These are phyloP conservation scores for Aspergillus ochraceus DNA, from an alignment of 2,329 filamentous ascomycete genomes.

Conservation along the genomic window DNA sequence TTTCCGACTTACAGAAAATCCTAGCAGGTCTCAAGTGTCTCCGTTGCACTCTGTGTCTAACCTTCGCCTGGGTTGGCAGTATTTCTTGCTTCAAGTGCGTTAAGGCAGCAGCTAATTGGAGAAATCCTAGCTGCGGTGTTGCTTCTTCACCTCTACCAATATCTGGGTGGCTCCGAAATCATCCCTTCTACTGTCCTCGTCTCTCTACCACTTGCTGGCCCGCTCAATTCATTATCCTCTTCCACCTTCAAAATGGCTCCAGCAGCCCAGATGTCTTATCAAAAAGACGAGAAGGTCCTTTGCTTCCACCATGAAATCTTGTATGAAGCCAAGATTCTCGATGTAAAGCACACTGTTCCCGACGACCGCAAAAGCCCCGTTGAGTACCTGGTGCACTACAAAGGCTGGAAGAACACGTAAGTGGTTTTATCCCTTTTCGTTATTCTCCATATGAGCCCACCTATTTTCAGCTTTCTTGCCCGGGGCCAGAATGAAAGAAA, in stretches of 20 bases:
- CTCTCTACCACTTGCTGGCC: not conserved
- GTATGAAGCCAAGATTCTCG: slow-evolving; percentile 95
- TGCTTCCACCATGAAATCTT: slow-evolving; percentile 98
- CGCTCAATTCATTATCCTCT: not conserved
- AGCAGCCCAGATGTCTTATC: slow-evolving; percentile 55
- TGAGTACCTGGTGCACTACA: slow-evolving; percentile 95
- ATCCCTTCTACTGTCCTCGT: not conserved
- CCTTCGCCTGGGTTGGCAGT: not conserved
- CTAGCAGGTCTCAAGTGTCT: not conserved
- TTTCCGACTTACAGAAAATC: not conserved
- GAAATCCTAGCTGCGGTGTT: not conserved
- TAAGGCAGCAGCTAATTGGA: not conserved
- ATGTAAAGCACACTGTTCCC: slow-evolving; percentile 64
- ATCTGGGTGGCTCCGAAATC: not conserved
- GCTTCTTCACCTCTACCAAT: not conserved
- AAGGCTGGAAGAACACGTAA: slow-evolving; percentile 97
- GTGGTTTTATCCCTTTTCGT: slow-evolving; percentile 39
- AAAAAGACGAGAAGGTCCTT: slow-evolving; percentile 84
- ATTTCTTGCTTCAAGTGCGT: not conserved
- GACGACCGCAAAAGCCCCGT: slow-evolving; percentile 71
- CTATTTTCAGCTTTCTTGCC: not conserved
- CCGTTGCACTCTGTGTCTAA: not conserved
- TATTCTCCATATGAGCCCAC: not conserved
- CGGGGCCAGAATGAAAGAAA: not conserved
- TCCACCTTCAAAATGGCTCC: slow-evolving; percentile 56